Conservation (phyloP, 371 early-diverging fungal genomes). For the Mortierella sp. region DNA sequence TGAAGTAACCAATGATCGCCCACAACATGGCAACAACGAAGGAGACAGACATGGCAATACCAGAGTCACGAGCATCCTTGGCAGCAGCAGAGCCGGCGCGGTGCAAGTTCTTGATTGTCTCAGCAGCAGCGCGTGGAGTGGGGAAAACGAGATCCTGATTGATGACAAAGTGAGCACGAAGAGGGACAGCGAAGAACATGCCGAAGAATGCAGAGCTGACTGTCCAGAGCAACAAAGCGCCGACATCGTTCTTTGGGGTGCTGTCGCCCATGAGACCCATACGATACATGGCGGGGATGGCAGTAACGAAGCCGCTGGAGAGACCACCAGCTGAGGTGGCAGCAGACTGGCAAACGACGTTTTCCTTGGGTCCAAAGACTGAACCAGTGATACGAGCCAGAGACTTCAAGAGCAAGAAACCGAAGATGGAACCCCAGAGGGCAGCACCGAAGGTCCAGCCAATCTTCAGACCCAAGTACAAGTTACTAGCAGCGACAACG, state of each 20-base stretch:
- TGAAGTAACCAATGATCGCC: constrained; percentile 64
- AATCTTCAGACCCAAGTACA: constrained; percentile 62
- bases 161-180: constrained; percentile 76
- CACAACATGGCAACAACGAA: constrained; percentile 59
- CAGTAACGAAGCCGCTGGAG: constrained; percentile 74
- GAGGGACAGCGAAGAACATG: constrained; percentile 80
- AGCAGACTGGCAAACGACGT: constrained; percentile 74
- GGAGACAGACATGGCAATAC: constrained; percentile 61
- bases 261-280: constrained; percentile 61
- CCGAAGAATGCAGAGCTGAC: constrained; percentile 76
- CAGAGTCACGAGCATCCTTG: constrained; percentile 55
- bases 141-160: constrained; percentile 79
- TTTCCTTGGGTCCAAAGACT: constrained; percentile 77
- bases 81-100: constrained; percentile 57
- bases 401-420: constrained; percentile 75
- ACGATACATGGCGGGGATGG: constrained; percentile 79
- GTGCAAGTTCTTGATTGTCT: constrained; percentile 74
- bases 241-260: constrained; percentile 60
- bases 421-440: constrained; percentile 76
- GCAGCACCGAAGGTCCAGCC: constrained; percentile 63
- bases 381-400: constrained; percentile 64
- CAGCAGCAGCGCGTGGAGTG: constrained; percentile 76
- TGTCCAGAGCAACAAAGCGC: constrained; percentile 65
- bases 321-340: constrained; percentile 80
- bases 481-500: constrained; percentile 61